Base-by-base conservation (phyloP, 352 stramenopile genomes). In the Phytopythium oedochilum region DNA sequence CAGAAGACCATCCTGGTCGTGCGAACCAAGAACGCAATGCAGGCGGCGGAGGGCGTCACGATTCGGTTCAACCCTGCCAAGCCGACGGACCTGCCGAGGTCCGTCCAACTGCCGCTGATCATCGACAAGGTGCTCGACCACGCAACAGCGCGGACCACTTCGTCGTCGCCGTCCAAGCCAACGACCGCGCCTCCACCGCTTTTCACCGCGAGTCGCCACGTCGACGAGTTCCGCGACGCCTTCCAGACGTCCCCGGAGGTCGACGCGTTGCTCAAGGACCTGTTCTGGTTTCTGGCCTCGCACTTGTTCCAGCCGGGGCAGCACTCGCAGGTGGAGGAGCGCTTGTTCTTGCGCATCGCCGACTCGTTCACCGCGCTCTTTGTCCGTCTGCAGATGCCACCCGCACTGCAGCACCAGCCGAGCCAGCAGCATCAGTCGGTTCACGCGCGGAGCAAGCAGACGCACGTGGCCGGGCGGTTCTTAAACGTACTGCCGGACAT, bases 1-100 rank as follows among this genome's bases (percentile, higher is more conserved):
- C 71, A 90, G 57, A 86, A 85, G 54, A 90, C 80, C 1, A 80
- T 90, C 34, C 67, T 90, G 14, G 77, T 90, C 6, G 78, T 90
- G 5, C 77, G 80, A 5, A 70, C 80, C 1, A 88, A 88, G 50
- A 88, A 86, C 42, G 78, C 80, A 0, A 85, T 77, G 31, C 77
- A 88, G 54, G 75, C 77, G 7, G 75, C 77, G 12, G 77, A 90
- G 42, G 75, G 78, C 28, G 78, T 88, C 25, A 88, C 75, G 2
- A 68, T 90, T 5, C 71, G 74, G 15, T 91, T 84, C 61, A 62
- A 68, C 36, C 65, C 64, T 9, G 48, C 71, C 46, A 64, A 66
- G 23, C 57, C 69, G 25, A 87, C 80, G 1, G 80, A 89, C 18
- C 56, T 73, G 7, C 78, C 78, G 0, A 69, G 80, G 2, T 73